Conservation (phyloP, 2,329 filamentous ascomycete species). For the Xylaria sp. region DNA sequence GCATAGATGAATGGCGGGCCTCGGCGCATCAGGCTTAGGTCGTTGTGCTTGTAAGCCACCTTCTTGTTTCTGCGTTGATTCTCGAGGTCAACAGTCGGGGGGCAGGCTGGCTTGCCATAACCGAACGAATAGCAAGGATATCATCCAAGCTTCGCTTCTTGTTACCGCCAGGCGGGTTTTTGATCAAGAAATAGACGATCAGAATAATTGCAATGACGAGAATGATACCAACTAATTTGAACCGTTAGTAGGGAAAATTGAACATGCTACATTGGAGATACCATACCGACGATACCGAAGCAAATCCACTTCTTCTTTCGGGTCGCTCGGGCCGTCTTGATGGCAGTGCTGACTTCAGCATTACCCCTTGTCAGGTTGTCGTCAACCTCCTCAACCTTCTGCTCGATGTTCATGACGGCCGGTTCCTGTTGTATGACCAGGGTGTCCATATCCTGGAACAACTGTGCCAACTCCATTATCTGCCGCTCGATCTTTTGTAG, state of each 20-base stretch:
- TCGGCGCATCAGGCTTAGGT: slow-evolving; percentile 16
- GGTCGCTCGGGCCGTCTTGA: slow-evolving; percentile 81
- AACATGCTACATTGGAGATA: not conserved
- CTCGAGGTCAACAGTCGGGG: slow-evolving; percentile 41
- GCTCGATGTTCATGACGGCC: slow-evolving; percentile 82
- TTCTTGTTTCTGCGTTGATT: slow-evolving; percentile 41
- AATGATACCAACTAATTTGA: slow-evolving; percentile 62
- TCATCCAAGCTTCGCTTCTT: slow-evolving; percentile 41
- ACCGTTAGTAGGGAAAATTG: slow-evolving; percentile 43
- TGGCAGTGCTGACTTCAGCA: slow-evolving; percentile 82
- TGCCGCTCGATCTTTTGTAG: slow-evolving; percentile 93
- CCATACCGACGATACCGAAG: slow-evolving; percentile 76
- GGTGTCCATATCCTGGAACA: slow-evolving; percentile 91
- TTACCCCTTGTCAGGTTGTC: slow-evolving; percentile 88
- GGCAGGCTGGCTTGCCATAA: slow-evolving; percentile 37
- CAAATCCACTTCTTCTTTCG: slow-evolving; percentile 98
- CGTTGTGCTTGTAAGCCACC: slow-evolving; percentile 39
- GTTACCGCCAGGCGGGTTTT: not conserved
- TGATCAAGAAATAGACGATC: slow-evolving; percentile 46
- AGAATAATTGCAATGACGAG: slow-evolving; percentile 64
- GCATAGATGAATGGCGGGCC: not conserved
- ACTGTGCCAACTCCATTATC: slow-evolving; percentile 85
- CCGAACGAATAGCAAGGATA: slow-evolving; percentile 37
- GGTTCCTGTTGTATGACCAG: slow-evolving; percentile 88
- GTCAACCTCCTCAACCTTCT: slow-evolving; percentile 85